Conservation (phyloP, 164 flowering plant species). For the Cinnamomum micranthum region DNA sequence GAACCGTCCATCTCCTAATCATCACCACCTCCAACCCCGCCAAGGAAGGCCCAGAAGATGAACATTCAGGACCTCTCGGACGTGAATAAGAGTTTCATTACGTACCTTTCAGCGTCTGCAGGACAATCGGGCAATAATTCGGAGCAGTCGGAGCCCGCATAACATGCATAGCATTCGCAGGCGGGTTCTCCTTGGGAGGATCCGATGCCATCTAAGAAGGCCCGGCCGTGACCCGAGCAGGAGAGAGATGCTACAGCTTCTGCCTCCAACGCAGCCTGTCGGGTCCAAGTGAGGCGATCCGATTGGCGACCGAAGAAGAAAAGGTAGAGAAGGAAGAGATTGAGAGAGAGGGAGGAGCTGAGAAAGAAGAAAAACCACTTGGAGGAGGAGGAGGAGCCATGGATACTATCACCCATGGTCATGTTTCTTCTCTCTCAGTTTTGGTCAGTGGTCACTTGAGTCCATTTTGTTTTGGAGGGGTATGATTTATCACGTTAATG, state of each 20-base stretch:
- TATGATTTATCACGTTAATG: too few relatives aligned
- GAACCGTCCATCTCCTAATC: too few relatives aligned
- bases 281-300: conserved; percentile 6
- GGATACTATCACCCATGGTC: too few relatives aligned
- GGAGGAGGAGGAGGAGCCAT: not conserved
- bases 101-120: conserved; percentile 4
- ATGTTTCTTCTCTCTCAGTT: too few relatives aligned
- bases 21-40: too few relatives aligned
- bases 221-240: conserved; percentile 10
- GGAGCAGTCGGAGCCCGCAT: conserved; percentile 4
- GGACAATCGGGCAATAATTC: conserved; percentile 3
- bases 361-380: too few relatives aligned
- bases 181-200: not conserved
- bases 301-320: not conserved
- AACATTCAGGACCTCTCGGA: too few relatives aligned
- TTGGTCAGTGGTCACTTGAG: too few relatives aligned
- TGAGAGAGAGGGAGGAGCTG: not conserved
- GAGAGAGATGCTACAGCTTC: conserved; percentile 2
- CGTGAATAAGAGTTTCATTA: too few relatives aligned
- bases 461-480: too few relatives aligned
- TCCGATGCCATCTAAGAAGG: not conserved
- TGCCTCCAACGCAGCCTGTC: conserved; percentile 4
- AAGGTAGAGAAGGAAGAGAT: conserved; percentile 3
- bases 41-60: too few relatives aligned
- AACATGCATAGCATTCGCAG: conserved; percentile 7